Base-by-base conservation (phyloP, 1,139 yeast genomes). In the Pneumocystis carinii region DNA sequence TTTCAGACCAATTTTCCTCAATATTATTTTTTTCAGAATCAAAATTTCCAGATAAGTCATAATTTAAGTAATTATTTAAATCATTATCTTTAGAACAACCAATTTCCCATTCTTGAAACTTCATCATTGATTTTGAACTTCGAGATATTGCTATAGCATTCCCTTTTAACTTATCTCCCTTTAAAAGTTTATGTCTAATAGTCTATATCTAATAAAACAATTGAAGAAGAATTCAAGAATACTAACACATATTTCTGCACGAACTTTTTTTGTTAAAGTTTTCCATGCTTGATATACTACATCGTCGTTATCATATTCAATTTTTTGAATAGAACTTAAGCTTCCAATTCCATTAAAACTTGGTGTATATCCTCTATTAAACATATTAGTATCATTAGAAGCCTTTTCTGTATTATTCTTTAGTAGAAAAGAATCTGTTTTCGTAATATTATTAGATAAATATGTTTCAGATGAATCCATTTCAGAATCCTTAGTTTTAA, bases 1-100 rank as follows among this genome's bases (percentile, higher is more conserved):
- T 87, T 68, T 72, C 71, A 36, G 83, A 85, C 15, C 42, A 8
- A 12, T 37, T 35, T 24, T 32, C 59, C 12, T 32, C 29, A 38
- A 29, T 59, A 35, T 58, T 59, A 37, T 32, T 38, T 32, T 58
- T 48, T 48, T 48, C 32, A 1, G 15, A 19, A 12, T 48, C 55
- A 48, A 24, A 48, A 48, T 12, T 24, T 48, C 19, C 32, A 48
- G 55, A 48, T 48, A 48, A n/a, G 3, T 48, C 55, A 48, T n/a
- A 17, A 17, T 48, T 41, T 5, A 36, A 57, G 17, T 17, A n/a
- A 37, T 27, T n/a, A 2, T 7, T 6, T 1, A 29, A 4, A 35
- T 59, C 63, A 19, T 39, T 38, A 24, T 41, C 24, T n/a, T 59
- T 60, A 8, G 53, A 27, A 60, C 32, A 24, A 5, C 32, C 63